Percentiles rank a stretch among this genome's conserved stretches.
phyloP scores from a whole-genome alignment of 768 basidiomycete species.

The Russula dissimulans region DNA sequence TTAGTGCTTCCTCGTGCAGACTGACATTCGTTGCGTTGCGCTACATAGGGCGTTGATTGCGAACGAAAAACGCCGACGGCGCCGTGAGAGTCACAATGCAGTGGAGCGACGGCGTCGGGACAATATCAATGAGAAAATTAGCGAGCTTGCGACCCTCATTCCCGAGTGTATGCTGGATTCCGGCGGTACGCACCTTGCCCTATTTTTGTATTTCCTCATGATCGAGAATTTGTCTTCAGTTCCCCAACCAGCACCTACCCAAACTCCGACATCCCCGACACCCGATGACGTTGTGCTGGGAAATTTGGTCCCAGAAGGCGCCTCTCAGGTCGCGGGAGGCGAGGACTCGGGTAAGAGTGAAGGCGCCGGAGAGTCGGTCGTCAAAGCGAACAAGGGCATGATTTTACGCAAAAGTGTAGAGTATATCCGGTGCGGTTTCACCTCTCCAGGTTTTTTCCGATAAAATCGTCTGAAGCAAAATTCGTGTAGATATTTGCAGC shows the following conservation, averaged over 20 bases:
- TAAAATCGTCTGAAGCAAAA: not conserved
- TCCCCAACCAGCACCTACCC: not conserved
- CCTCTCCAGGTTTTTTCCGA: not conserved
- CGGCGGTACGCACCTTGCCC: conserved; percentile 27
- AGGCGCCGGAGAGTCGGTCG: conserved; percentile 35
- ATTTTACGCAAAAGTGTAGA: conserved; percentile 64
- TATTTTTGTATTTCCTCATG: not conserved
- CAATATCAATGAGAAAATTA: conserved; percentile 94
- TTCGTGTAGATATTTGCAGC: conserved; percentile 60
- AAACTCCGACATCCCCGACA: conserved; percentile 19
- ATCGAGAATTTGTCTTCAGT: not conserved
- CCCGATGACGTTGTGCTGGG: conserved; percentile 20
- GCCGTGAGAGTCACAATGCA: conserved; percentile 85
- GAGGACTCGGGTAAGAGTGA: conserved; percentile 25
- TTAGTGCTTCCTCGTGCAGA: not conserved
- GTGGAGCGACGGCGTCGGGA: conserved; percentile 82
- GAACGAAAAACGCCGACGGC: conserved; percentile 72
- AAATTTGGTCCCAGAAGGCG: conserved; percentile 15
- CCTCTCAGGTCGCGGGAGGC: not conserved
- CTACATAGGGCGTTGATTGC: conserved; percentile 41
- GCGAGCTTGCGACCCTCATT: conserved; percentile 79
- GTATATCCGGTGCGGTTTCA: conserved; percentile 32
- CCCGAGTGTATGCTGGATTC: conserved; percentile 78
- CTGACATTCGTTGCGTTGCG: not conserved
- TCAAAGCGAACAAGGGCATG: conserved; percentile 94